Percentiles rank a stretch among this genome's conserved stretches.
These are phyloP conservation scores for Gossypium arboreum DNA, from an alignment of 345 rosid species.

Conservation along the genomic window DNA sequence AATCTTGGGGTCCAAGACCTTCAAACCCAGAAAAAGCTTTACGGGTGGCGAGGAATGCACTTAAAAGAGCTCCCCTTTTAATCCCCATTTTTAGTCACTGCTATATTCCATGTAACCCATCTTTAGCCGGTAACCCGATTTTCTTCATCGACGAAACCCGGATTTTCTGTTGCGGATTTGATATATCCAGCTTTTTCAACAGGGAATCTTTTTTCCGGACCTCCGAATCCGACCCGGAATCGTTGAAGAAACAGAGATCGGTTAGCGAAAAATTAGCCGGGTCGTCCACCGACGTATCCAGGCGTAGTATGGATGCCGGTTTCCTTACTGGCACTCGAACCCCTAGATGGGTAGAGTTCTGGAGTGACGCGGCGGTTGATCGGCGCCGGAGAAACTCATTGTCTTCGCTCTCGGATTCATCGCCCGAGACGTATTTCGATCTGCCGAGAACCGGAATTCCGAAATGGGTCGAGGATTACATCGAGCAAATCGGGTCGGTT, in stretches of 20 bases:
- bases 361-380: slow-evolving; percentile 86
- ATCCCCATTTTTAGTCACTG: slow-evolving; percentile 91
- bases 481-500: slow-evolving; percentile 72
- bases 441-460: slow-evolving; percentile 65
- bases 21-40: slow-evolving; percentile 79
- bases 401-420: slow-evolving; percentile 51
- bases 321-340: slow-evolving; percentile 36
- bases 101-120: slow-evolving; percentile 85
- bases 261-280: slow-evolving; percentile 58
- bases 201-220: slow-evolving; percentile 65
- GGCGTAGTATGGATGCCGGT: slow-evolving; percentile 65
- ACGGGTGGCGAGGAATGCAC: slow-evolving; percentile 77
- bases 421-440: slow-evolving; percentile 70
- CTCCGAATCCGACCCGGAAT: slow-evolving; percentile 39
- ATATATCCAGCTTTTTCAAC: slow-evolving; percentile 88
- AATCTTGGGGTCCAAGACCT: slow-evolving; percentile 86
- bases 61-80: slow-evolving; percentile 81
- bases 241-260: slow-evolving; percentile 57
- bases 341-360: slow-evolving; percentile 96
- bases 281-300: slow-evolving; percentile 45
- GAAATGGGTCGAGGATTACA: slow-evolving; percentile 80
- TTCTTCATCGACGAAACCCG: slow-evolving; percentile 85
- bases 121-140: slow-evolving; percentile 92
- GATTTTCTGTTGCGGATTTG: slow-evolving; percentile 89
- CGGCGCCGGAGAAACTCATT: slow-evolving; percentile 70